Conservation (phyloP, 2,329 filamentous ascomycete species). For the Trichoderma sp. region DNA sequence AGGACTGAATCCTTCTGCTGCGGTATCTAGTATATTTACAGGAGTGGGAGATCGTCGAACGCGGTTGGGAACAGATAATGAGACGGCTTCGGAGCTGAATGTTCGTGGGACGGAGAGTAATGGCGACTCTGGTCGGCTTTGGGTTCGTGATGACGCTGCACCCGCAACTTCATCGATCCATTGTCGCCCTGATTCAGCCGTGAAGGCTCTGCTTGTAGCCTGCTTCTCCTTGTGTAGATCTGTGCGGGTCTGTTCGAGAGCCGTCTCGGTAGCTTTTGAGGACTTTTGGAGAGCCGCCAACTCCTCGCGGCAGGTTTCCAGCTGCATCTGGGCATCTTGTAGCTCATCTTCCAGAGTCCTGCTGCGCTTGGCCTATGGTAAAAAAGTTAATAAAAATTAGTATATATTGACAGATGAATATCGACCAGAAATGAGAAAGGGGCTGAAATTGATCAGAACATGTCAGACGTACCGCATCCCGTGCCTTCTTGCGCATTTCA, state of each 20-base stretch:
- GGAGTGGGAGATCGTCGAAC: constrained; percentile 43
- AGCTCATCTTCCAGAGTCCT: constrained; percentile 80
- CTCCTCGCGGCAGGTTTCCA: constrained; percentile 62
- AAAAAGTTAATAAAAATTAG: neutral
- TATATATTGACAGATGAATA: neutral
- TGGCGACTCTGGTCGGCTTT: constrained; percentile 58
- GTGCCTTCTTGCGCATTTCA: constrained; percentile 84
- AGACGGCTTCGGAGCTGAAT: constrained; percentile 57
- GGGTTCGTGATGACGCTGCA: constrained; percentile 43
- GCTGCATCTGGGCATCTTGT: constrained; percentile 65
- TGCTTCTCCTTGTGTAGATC: constrained; percentile 55
- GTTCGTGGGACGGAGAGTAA: constrained; percentile 53
- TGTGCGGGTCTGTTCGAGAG: constrained; percentile 56
- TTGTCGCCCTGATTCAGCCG: constrained; percentile 47
- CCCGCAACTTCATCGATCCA: constrained; percentile 56
- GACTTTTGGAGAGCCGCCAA: constrained; percentile 64
- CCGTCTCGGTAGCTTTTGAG: constrained; percentile 66
- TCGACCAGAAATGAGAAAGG: neutral
- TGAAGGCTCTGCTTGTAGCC: constrained; percentile 34
- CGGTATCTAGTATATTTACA: constrained; percentile 50
- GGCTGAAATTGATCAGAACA: neutral
- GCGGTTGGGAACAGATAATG: constrained; percentile 45
- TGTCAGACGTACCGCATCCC: constrained; percentile 69
- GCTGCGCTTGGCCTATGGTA: constrained; percentile 58
- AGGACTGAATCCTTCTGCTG: constrained; percentile 43